phyloP scores from a whole-genome alignment of 2,329 filamentous ascomycete genomes.

The Penicillium aurantiogriseum region DNA sequence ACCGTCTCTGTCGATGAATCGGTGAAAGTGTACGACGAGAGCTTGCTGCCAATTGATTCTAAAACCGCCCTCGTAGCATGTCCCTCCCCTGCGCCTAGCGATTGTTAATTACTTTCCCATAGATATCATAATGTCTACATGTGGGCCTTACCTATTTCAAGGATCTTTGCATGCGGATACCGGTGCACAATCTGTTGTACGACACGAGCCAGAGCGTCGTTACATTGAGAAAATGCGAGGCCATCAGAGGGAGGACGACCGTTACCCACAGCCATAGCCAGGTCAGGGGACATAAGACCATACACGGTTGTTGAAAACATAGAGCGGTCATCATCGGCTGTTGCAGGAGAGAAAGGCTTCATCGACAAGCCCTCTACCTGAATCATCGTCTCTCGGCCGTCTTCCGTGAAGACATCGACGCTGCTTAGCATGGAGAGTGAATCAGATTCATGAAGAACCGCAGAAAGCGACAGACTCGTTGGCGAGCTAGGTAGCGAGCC shows the following conservation, averaged over 20 bases:
- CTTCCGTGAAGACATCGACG: neutral
- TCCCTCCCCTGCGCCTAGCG: no score
- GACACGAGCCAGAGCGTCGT: constrained; percentile 25
- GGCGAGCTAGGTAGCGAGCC: neutral
- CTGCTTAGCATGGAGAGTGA: neutral
- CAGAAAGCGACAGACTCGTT: neutral
- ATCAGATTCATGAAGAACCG: no score
- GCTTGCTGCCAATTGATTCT: no score
- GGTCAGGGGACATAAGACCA: no score
- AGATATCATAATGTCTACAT: no score
- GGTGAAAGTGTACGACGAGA: no score
- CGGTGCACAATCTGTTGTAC: constrained; percentile 36
- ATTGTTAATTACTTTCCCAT: no score
- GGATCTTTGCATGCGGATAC: constrained; percentile 41
- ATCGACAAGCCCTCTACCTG: neutral
- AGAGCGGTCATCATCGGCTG: neutral
- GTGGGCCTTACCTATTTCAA: constrained; percentile 31
- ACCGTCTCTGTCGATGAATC: no score
- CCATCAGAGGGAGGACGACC: neutral
- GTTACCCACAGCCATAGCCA: no score
- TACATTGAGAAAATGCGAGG: constrained; percentile 18
- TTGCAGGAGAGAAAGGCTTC: neutral
- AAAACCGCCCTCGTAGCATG: no score
- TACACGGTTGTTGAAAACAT: no score
- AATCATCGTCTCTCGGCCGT: neutral